Percentiles rank a stretch among this genome's conserved stretches.
phyloP scores from a whole-genome alignment of 306 rosid species.

The Erythrophleum fordii region DNA sequence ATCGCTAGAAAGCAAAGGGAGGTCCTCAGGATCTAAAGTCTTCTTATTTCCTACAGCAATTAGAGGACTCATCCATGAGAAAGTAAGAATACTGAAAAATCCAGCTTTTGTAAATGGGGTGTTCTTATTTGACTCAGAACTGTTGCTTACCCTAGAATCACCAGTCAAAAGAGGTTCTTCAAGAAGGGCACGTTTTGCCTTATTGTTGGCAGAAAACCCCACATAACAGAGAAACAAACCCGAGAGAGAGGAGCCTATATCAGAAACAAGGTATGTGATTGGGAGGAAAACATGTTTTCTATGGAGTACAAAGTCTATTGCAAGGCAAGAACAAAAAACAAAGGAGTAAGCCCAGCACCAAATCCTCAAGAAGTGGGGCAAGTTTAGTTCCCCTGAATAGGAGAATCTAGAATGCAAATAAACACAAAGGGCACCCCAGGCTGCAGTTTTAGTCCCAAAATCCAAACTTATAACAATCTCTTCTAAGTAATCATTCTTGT shows the following conservation, averaged over 20 bases:
- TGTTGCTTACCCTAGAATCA: slow-evolving; percentile 29
- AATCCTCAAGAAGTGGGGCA: slow-evolving; percentile 51
- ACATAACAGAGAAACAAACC: slow-evolving; percentile 56
- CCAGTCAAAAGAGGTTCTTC: slow-evolving; percentile 76
- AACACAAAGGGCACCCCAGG: slow-evolving; percentile 56
- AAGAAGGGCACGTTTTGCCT: slow-evolving; percentile 47
- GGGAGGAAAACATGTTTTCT: slow-evolving; percentile 42
- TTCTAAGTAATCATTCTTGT: slow-evolving; percentile 47
- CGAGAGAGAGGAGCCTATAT: slow-evolving; percentile 43
- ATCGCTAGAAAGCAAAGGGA: slow-evolving; percentile 61
- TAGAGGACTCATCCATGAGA: slow-evolving; percentile 78
- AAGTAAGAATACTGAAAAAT: slow-evolving; percentile 68
- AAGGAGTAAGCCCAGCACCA: slow-evolving; percentile 57
- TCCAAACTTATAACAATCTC: slow-evolving; percentile 48
- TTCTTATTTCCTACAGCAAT: slow-evolving; percentile 66
- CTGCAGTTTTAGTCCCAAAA: slow-evolving; percentile 49
- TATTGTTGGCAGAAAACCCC: slow-evolving; percentile 44
- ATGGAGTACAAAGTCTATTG: slow-evolving; percentile 46
- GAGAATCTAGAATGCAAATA: slow-evolving; percentile 43
- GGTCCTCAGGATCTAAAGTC: slow-evolving; percentile 74
- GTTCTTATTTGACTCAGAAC: slow-evolving; percentile 38
- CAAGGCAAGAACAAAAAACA: slow-evolving; percentile 55
- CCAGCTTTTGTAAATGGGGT: slow-evolving; percentile 67
- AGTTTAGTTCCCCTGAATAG: slow-evolving; percentile 27
- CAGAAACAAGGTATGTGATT: slow-evolving; percentile 52